Conservation (phyloP, 495 filamentous ascomycete genomes). For the Cercophora newfieldiana region DNA sequence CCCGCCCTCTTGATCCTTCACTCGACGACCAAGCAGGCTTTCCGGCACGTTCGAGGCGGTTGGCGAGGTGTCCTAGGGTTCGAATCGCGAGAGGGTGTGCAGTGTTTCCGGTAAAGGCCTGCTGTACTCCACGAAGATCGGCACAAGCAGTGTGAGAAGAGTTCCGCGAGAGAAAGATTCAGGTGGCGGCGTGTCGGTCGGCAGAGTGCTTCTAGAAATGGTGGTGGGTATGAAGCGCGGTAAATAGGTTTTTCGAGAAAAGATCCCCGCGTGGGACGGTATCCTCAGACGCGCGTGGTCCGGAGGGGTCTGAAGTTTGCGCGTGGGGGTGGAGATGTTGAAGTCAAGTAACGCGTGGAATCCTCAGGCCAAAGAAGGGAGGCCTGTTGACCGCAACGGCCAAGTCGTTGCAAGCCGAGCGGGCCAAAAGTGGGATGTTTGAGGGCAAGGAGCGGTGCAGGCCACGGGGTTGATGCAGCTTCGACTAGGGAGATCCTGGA, state of each 20-base stretch:
- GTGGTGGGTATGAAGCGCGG: background rate
- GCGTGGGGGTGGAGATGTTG: constrained; percentile 33
- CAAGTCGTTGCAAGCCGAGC: constrained; percentile 15
- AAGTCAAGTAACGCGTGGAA: constrained; percentile 25
- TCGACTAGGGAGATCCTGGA: constrained; percentile 32
- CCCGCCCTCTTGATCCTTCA: background rate
- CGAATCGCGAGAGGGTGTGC: background rate
- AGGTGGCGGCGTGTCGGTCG: background rate
- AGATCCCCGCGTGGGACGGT: background rate
- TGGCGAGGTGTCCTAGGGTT: background rate
- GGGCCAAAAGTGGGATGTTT: constrained; percentile 24
- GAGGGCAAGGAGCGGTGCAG: background rate
- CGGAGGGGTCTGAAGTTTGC: constrained; percentile 24
- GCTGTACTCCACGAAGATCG: constrained; percentile 16
- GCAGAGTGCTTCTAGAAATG: constrained; percentile 1
- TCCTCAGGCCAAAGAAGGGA: constrained; percentile 30
- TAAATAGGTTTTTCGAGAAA: constrained; percentile 13
- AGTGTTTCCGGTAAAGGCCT: constrained; percentile 13
- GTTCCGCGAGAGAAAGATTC: background rate
- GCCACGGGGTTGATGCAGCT: constrained; percentile 15
- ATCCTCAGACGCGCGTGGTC: constrained; percentile 13
- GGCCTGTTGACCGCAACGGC: constrained; percentile 17
- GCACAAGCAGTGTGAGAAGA: background rate
- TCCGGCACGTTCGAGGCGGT: background rate
- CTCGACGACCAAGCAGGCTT: background rate